These are phyloP conservation scores for Camellia oleifera DNA, from an alignment of 179 eudicot species.

Conservation along the genomic window DNA sequence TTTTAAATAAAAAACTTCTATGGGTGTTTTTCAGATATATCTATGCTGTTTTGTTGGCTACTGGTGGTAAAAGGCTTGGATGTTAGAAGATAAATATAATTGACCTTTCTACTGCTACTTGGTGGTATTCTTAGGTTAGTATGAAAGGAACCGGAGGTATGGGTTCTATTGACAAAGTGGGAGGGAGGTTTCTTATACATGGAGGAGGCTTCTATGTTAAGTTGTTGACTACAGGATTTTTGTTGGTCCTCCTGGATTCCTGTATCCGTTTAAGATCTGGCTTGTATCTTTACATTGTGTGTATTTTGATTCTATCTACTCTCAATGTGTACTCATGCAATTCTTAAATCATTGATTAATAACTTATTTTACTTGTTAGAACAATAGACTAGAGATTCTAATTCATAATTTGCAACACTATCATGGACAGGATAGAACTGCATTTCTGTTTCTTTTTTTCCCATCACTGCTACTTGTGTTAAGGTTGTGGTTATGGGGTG, in stretches of 20 bases:
- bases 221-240: neutral
- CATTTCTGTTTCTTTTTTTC: constrained; percentile 46
- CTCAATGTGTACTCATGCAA: too few relatives aligned
- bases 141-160: neutral
- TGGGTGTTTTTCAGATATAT: neutral
- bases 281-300: neutral
- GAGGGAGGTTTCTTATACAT: neutral
- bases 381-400: neutral
- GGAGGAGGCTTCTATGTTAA: neutral
- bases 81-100: neutral
- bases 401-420: neutral
- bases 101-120: constrained; percentile 1
- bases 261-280: neutral
- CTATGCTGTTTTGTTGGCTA: constrained; percentile 7
- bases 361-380: neutral
- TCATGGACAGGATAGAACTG: constrained; percentile 51
- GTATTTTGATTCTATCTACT: neutral
- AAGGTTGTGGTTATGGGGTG: constrained; percentile 45
- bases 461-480: constrained; percentile 45
- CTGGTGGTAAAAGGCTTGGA: neutral
- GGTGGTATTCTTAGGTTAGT: neutral
- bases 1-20: too few relatives aligned
- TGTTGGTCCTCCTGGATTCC: neutral
- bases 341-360: too few relatives aligned
- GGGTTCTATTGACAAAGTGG: neutral